A percentile compares a stretch with the other conserved stretches of the same genome.
phyloP scores from a whole-genome alignment of 306 rosid species.

The Fragaria iinumae region DNA sequence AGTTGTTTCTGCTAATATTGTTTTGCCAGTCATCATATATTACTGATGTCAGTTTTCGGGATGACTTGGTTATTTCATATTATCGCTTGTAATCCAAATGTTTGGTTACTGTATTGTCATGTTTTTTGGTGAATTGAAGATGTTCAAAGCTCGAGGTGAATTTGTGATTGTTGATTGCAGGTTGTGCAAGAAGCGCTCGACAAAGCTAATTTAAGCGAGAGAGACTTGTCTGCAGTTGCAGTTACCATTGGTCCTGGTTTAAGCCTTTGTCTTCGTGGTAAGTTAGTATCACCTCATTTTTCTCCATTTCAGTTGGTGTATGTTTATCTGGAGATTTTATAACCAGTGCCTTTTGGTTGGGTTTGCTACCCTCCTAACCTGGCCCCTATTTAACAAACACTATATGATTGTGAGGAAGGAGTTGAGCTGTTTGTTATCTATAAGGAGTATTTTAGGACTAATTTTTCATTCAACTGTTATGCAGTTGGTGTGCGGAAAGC shows the following conservation, averaged over 20 bases:
- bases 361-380: background rate
- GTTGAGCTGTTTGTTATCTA: conserved; percentile 9
- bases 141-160: conserved; percentile 11
- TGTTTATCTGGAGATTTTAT: background rate
- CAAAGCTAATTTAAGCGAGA: conserved; percentile 69
- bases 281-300: conserved; percentile 13
- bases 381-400: background rate
- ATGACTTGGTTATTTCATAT: background rate
- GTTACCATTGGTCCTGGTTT: conserved; percentile 98
- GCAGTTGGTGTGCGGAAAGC: conserved; percentile 96
- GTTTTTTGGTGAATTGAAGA: conserved; percentile 2
- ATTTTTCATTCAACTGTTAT: conserved; percentile 25
- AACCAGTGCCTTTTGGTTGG: background rate
- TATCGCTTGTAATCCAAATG: conserved; percentile 3
- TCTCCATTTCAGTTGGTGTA: background rate
- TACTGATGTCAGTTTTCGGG: conserved; percentile 5
- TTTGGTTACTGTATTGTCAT: conserved; percentile 12
- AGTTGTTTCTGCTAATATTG: background rate
- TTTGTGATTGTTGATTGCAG: conserved; percentile 42
- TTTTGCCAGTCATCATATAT: background rate
- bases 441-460: conserved; percentile 21
- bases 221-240: conserved; percentile 88
- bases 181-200: conserved; percentile 91
- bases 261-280: conserved; percentile 97
- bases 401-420: background rate